phyloP scores from a whole-genome alignment of 768 basidiomycete genomes.

The Hirschioporus abietinus region DNA sequence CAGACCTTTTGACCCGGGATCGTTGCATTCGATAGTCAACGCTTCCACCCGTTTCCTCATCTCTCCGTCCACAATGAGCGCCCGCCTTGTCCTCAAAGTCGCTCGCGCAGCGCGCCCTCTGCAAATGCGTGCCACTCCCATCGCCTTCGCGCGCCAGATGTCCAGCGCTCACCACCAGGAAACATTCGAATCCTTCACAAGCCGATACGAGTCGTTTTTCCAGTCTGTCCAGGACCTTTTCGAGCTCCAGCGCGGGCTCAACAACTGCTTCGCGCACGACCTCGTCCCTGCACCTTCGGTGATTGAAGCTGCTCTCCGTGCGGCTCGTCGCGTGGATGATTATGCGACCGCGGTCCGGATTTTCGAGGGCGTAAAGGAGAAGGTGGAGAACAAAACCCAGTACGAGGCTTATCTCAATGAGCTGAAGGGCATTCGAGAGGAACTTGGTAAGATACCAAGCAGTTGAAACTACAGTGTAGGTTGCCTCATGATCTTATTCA shows the following conservation, averaged over 20 bases:
- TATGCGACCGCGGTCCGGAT: slow-evolving; percentile 95
- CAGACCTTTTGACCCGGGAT: slow-evolving; percentile 11
- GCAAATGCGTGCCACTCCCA: slow-evolving; percentile 37
- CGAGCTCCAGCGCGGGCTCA: slow-evolving; percentile 97
- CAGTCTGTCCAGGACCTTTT: slow-evolving; percentile 90
- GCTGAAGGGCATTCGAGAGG: slow-evolving; percentile 80
- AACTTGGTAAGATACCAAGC: slow-evolving; percentile 62
- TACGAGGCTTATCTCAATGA: slow-evolving; percentile 92
- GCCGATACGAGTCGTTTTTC: slow-evolving; percentile 94
- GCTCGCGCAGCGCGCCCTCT: slow-evolving; percentile 38
- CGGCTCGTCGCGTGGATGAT: slow-evolving; percentile 90
- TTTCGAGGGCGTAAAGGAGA: slow-evolving; percentile 94
- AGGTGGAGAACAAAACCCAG: slow-evolving; percentile 96
- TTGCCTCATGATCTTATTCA: slow-evolving; percentile 18
- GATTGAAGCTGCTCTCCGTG: slow-evolving; percentile 82
- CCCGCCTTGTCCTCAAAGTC: slow-evolving; percentile 60
- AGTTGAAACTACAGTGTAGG: slow-evolving; percentile 5
- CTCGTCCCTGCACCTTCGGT: slow-evolving; percentile 83
- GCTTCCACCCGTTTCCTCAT: slow-evolving; percentile 21
- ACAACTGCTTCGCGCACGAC: slow-evolving; percentile 99
- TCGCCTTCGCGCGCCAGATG: slow-evolving; percentile 25
- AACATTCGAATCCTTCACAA: slow-evolving; percentile 90
- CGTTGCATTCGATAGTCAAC: not conserved
- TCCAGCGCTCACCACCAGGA: slow-evolving; percentile 76
- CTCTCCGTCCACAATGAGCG: slow-evolving; percentile 57